These are phyloP conservation scores for Astrephomene gubernaculifera DNA, from an alignment of 139 green algal species.

Conservation along the genomic window DNA sequence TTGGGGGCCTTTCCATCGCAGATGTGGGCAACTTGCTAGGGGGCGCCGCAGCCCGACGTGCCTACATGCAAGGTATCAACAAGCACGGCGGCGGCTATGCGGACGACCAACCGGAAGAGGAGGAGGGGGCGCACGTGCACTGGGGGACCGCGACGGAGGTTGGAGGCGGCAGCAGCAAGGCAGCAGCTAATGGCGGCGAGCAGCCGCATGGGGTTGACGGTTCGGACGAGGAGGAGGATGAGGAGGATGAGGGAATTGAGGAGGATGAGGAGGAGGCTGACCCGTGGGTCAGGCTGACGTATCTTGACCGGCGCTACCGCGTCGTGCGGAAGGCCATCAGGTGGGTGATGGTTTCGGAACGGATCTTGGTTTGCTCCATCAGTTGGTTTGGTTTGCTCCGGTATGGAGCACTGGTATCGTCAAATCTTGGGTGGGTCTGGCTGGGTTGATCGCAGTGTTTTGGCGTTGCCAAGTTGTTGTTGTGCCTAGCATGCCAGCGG, in stretches of 20 bases:
- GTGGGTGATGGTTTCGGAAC: neutral
- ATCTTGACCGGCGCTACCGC: neutral
- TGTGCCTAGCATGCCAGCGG: too few relatives aligned
- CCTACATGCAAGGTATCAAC: neutral
- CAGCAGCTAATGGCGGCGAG: too few relatives aligned
- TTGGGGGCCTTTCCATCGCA: too few relatives aligned
- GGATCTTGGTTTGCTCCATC: too few relatives aligned
- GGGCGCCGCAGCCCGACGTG: constrained; percentile 13
- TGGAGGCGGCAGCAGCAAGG: neutral
- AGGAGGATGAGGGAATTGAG: neutral
- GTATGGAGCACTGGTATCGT: too few relatives aligned
- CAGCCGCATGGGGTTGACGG: neutral
- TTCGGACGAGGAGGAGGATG: neutral
- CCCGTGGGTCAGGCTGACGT: constrained; percentile 25
- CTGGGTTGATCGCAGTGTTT: too few relatives aligned
- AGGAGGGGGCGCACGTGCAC: neutral
- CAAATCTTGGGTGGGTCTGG: too few relatives aligned
- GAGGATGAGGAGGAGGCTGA: constrained; percentile 11
- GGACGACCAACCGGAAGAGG: neutral
- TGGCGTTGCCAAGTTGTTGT: too few relatives aligned
- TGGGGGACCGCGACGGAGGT: neutral
- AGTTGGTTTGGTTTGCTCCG: too few relatives aligned
- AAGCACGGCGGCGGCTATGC: neutral
- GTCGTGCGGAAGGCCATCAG: neutral
- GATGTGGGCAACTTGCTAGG: constrained; percentile 32